phyloP scores from a whole-genome alignment of 306 rosid species.

The Sechiopsis laciniata region DNA sequence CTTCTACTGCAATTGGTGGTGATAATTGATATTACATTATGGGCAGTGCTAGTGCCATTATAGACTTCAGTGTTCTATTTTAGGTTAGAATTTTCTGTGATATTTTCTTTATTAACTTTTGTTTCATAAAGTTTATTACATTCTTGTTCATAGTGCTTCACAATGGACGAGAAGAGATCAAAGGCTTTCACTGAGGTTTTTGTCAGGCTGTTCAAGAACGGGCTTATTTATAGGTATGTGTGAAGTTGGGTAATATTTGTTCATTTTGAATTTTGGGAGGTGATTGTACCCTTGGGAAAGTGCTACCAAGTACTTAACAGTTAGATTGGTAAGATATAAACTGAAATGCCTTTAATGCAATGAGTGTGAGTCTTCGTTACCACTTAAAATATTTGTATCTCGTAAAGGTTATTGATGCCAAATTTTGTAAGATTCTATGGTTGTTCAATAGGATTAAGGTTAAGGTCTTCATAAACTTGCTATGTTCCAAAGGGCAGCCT shows the following conservation, averaged over 20 bases:
- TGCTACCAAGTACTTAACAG: not conserved
- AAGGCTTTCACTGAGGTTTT: conserved; percentile 89
- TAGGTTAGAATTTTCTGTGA: not conserved
- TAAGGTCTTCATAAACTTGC: not conserved
- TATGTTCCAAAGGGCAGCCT: too few relatives aligned
- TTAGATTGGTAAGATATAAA: not conserved
- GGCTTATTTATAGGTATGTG: conserved; percentile 75
- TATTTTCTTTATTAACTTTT: not conserved
- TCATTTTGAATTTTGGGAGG: conserved; percentile 7
- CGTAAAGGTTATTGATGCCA: not conserved
- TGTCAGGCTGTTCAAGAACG: conserved; percentile 64
- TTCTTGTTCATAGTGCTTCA: conserved; percentile 60
- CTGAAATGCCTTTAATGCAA: not conserved
- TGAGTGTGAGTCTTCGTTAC: not conserved
- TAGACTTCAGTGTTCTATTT: not conserved
- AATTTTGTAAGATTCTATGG: not conserved
- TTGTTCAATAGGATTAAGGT: not conserved
- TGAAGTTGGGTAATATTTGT: conserved; percentile 14
- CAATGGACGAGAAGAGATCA: conserved; percentile 89
- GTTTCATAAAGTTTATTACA: not conserved
- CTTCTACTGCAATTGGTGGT: not conserved
- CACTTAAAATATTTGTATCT: not conserved
- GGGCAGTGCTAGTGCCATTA: not conserved
- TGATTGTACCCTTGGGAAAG: conserved; percentile 3
- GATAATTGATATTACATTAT: conserved; percentile 13